Percentiles rank a stretch among this genome's conserved stretches.
phyloP scores from a whole-genome alignment of 768 basidiomycete species.

The Clitopilus passeckerianus region DNA sequence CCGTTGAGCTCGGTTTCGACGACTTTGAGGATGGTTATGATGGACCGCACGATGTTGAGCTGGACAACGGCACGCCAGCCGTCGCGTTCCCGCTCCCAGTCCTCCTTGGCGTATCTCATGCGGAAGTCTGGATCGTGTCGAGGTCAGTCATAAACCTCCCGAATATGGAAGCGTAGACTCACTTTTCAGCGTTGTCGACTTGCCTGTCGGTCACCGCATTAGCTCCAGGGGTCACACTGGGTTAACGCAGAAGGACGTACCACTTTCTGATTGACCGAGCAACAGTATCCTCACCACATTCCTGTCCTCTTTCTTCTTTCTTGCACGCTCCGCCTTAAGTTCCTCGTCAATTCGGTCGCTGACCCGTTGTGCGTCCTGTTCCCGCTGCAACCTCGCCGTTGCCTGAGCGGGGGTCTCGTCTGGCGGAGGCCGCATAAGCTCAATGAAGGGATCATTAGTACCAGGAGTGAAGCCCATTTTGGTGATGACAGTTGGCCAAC shows the following conservation, averaged over 20 bases:
- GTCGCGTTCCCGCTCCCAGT: conserved; percentile 63
- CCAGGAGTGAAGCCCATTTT: conserved; percentile 29
- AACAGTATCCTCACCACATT: conserved; percentile 52
- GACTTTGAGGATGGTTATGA: conserved; percentile 60
- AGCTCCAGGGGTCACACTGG: conserved; percentile 3
- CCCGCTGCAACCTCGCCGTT: conserved; percentile 38
- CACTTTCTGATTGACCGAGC: conserved; percentile 65
- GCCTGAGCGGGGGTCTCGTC: conserved; percentile 50
- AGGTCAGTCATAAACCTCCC: conserved; percentile 3
- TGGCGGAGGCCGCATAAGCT: conserved; percentile 41
- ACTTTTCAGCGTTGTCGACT: conserved; percentile 70
- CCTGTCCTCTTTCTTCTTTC: conserved; percentile 34
- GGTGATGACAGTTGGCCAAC: background rate
- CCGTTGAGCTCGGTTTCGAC: conserved; percentile 51
- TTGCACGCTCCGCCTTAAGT: conserved; percentile 42
- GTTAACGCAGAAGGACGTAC: conserved; percentile 27
- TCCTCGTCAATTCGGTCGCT: conserved; percentile 60
- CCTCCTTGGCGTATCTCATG: conserved; percentile 56
- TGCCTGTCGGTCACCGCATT: conserved; percentile 33
- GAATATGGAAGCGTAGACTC: conserved; percentile 11
- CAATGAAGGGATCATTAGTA: conserved; percentile 38
- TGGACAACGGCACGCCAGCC: conserved; percentile 78
- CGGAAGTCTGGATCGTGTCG: conserved; percentile 52
- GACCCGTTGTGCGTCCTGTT: conserved; percentile 40
- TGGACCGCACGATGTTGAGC: conserved; percentile 72